Conservation (phyloP, 202 grass and related monocot species). For the Bolboschoenoplectus hybrid region DNA sequence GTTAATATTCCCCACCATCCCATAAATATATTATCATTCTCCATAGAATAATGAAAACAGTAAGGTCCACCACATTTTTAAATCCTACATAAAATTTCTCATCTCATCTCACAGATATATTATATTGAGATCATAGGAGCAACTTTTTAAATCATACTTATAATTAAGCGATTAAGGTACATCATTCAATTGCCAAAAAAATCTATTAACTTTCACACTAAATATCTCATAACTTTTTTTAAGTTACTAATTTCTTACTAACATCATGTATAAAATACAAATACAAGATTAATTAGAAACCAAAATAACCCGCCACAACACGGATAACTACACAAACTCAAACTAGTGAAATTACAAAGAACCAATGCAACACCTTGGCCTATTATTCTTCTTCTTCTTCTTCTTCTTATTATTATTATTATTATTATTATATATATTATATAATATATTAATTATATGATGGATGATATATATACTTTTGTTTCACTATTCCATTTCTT, state of each 20-base stretch:
- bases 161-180: neutral
- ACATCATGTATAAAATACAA: neutral
- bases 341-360: neutral
- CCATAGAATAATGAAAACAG: too few relatives aligned
- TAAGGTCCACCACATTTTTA: too few relatives aligned
- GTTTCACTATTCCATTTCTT: slow-evolving; percentile 17
- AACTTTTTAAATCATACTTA: too few relatives aligned
- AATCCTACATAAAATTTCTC: too few relatives aligned
- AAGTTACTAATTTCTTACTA: neutral
- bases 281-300: neutral
- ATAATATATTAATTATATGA: too few relatives aligned
- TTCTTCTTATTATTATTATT: too few relatives aligned
- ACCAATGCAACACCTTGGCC: neutral
- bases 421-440: too few relatives aligned
- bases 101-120: too few relatives aligned
- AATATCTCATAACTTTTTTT: neutral
- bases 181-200: neutral
- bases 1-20: too few relatives aligned
- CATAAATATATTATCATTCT: too few relatives aligned
- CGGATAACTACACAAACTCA: neutral
- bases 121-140: too few relatives aligned
- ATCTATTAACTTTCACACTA: neutral
- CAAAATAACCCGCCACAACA: neutral
- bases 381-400: neutral
- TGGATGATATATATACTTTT: neutral